Evolutionary conservation across 352 stramenopile species (phyloP), one percentile per base, ranked within the genome.

Genomic region (Phytophthora meadii): DNA sequence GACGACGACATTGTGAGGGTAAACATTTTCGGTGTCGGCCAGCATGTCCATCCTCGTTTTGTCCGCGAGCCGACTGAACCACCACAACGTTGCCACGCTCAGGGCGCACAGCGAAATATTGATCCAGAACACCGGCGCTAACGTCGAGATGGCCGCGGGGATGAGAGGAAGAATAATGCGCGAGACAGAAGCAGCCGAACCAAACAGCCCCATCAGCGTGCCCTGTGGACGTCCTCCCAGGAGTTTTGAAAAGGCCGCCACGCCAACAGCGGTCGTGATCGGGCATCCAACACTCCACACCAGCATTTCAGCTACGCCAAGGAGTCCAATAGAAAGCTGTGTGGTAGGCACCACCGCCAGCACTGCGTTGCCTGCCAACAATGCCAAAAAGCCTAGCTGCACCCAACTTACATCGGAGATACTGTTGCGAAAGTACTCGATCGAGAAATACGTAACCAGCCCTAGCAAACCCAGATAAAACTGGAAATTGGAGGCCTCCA

Each of bases 251-350:
- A 91, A 93, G 15, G 82, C 82, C 1, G 82, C 77, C 5, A 93
- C 78, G 15, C 79, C 81, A 27, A 91, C 84, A 9, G 84, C 82
- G 1, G 82, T 87, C 25, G 80, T 89, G 44, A 92, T 88, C 4
- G 82, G 84, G 51, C 82, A 90, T 4, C 84, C 84, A 40, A 90
- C 81, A 42, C 80, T 90, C 84, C 82, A 92, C 30, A 92, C 79
- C 27, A 90, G 79, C 27, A 87, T 63, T 39, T 90, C 79, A 0
- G 77, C 72, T 12, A 86, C 25, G 7, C 62, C 54, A 5, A 90
- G 53, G 11, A 76, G 74, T 5, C 47, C 42, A 42, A 90, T 82
- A n/a, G 75, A 72, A 6, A 84, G 56, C 27, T 68, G 41, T 25
- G 17, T 32, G 1, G 61, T 15, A 14, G 75, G 79, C 15, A 77